These are phyloP conservation scores for Alternaria dauci DNA, from an alignment of 2,329 filamentous ascomycete species.

Conservation along the genomic window DNA sequence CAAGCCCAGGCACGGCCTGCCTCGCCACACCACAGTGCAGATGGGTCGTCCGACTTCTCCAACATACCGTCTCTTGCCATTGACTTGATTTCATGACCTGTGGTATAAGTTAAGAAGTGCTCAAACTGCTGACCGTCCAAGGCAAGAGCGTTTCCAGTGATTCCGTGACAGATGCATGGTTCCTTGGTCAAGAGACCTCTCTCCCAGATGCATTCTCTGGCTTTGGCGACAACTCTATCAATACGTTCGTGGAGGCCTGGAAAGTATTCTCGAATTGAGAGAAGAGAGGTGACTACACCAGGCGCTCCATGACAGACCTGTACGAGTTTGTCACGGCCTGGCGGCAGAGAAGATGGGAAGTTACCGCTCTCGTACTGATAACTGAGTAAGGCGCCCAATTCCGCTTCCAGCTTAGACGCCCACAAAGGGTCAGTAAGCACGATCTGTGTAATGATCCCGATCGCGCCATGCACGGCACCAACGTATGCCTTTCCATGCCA, in stretches of 20 bases:
- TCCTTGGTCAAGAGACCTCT: slow-evolving; percentile 69
- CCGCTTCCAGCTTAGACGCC: slow-evolving; percentile 62
- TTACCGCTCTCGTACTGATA: slow-evolving; percentile 70
- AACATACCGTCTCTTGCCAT: slow-evolving; percentile 62
- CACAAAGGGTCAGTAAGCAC: slow-evolving; percentile 65
- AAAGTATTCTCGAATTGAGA: slow-evolving; percentile 65
- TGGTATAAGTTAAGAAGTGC: slow-evolving; percentile 67
- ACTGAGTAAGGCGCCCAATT: slow-evolving; percentile 64
- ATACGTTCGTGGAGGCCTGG: slow-evolving; percentile 63
- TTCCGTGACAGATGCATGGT: slow-evolving; percentile 71
- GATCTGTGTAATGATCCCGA: slow-evolving; percentile 76
- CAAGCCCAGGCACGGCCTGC: slow-evolving; percentile 60
- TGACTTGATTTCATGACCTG: slow-evolving; percentile 63
- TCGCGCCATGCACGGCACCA: slow-evolving; percentile 72
- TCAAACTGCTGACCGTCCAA: slow-evolving; percentile 60
- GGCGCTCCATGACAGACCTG: slow-evolving; percentile 75
- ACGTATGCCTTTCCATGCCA: slow-evolving; percentile 71
- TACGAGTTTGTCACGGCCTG: slow-evolving; percentile 61
- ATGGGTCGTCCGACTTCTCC: slow-evolving; percentile 60
- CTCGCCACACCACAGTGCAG: slow-evolving; percentile 60
- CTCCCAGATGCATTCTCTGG: slow-evolving; percentile 63
- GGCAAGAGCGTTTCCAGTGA: slow-evolving; percentile 70
- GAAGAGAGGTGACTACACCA: slow-evolving; percentile 67
- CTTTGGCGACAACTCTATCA: slow-evolving; percentile 61
- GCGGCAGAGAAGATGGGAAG: slow-evolving; percentile 65